Base-by-base conservation (phyloP, 2,329 filamentous ascomycete genomes). In the Talaromyces marneffei region DNA sequence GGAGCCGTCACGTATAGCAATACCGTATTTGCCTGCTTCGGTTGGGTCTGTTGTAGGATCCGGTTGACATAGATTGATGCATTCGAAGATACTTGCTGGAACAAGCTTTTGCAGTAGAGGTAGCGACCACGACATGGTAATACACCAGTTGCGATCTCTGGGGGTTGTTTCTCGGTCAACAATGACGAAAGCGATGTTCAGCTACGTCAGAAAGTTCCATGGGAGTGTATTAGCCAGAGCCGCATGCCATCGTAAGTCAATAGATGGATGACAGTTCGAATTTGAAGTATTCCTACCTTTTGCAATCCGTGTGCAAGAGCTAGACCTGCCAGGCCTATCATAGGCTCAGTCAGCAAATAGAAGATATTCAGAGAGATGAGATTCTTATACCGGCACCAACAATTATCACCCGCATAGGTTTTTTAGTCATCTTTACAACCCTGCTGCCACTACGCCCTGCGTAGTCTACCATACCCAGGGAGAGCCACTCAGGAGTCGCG, bases 101-200 rank as follows among this genome's bases (percentile, higher is more conserved):
- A 61, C n/a, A 56, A 61, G 59, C 4, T 61, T 52, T 57, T 61
- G 29, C n/a, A 61, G 44, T 3, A 61, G 40, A 18, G 59, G 40
- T 31, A 57, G 27, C 2, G 59, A 40, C 40, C 59, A 61, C 9
- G 52, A 44, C 23, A 61, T 44, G 6, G 59, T 57, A 12, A 61
- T 61, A 23, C 40, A 54, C 52, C 59, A 61, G 14, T 61, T 61
- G 20, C 59, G 59, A 31, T 61, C 59, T 57, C 52, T 40, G 2
- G 59, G 52, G 3, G 42, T 23, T 4, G 59, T 61, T 57, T 61
- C 59, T 14, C 52, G 59, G 23, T 61, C 59, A 23, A 61, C 59
- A 20, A 61, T 61, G 25, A 52, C 59, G 25, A 50, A 61, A 12
- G 20, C 31, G 31, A 57, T 57, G 52, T 56, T 61, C 39, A 56